Percentiles rank a stretch among this genome's conserved stretches.
Conservation (phyloP, 768 basidiomycete genomes). For the Boletus reticulatus region DNA sequence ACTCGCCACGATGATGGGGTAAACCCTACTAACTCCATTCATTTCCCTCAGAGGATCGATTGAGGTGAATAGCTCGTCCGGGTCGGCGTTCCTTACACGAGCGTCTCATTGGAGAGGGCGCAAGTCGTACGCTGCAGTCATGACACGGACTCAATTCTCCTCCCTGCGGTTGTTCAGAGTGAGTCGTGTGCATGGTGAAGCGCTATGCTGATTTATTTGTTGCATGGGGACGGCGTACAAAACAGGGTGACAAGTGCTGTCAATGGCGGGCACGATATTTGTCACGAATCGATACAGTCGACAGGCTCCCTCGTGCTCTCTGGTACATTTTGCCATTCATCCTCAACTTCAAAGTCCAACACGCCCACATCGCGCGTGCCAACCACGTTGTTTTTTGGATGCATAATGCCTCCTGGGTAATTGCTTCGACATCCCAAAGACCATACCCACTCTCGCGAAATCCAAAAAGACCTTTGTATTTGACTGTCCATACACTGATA, state of each 20-base stretch:
- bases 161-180: too few species aligned
- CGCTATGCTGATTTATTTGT: background rate
- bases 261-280: background rate
- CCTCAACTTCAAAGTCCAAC: background rate
- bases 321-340: background rate
- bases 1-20: background rate
- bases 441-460: background rate
- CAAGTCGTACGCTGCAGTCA: background rate
- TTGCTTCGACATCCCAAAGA: background rate
- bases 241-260: background rate
- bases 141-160: background rate
- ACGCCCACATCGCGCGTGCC: too few species aligned
- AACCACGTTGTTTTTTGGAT: too few species aligned
- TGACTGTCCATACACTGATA: conserved; percentile 20
- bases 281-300: background rate
- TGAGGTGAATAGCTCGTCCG: background rate
- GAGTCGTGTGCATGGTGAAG: background rate
- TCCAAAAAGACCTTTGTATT: conserved; percentile 7
- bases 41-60: conserved; percentile 1
- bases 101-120: background rate
- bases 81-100: background rate
- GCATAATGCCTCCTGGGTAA: background rate
- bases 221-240: background rate
- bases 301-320: background rate
- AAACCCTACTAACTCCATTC: background rate